phyloP scores from a whole-genome alignment of 331 rosid genomes.

The Arachis monticola region DNA sequence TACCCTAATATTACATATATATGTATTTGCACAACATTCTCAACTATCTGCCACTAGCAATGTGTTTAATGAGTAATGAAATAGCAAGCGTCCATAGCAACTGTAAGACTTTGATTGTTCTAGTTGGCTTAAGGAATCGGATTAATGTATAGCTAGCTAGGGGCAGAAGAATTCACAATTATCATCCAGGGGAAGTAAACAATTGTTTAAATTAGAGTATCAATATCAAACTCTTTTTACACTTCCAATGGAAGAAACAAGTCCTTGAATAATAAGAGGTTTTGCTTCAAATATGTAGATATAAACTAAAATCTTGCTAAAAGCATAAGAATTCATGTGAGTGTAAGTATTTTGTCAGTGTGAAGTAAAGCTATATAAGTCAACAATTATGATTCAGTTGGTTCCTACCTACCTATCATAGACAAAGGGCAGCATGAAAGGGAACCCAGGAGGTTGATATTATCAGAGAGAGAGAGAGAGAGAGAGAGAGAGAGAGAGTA shows the following conservation, averaged over 20 bases:
- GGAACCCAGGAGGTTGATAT: not conserved
- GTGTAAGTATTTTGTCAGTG: not conserved
- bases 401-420: constrained; percentile 7
- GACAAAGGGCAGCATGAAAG: constrained; percentile 5
- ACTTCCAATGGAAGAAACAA: constrained; percentile 19
- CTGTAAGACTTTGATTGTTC: not conserved
- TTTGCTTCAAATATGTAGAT: not conserved
- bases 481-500: not conserved
- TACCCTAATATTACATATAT: too few relatives aligned
- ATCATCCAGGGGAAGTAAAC: too few relatives aligned
- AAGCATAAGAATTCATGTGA: not conserved
- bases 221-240: constrained; percentile 2
- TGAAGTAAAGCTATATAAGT: constrained; percentile 22
- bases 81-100: not conserved
- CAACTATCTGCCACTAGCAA: too few relatives aligned
- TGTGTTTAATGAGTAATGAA: too few relatives aligned
- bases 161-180: not conserved
- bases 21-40: too few relatives aligned
- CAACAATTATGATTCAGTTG: not conserved
- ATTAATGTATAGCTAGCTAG: not conserved
- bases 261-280: not conserved
- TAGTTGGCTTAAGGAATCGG: too few relatives aligned
- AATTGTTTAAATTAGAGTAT: not conserved
- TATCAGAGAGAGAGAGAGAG: too few relatives aligned
- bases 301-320: constrained; percentile 2